Evolutionary conservation across 1,139 yeast species (phyloP).

Genomic region (Candida tetrigidarum): DNA sequence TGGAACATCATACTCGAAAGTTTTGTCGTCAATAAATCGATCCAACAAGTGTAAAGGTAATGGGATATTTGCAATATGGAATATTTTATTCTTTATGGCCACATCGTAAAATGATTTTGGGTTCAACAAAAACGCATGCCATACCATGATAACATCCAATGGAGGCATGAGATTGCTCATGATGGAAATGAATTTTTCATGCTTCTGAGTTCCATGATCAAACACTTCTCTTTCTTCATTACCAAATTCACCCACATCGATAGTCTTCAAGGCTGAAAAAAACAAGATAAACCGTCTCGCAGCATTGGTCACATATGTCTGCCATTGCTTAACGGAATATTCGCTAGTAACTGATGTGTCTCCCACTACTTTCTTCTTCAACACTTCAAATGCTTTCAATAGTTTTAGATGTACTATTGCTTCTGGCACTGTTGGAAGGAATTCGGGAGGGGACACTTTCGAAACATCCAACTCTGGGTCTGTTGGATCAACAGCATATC

Average conservation of each 20-base stretch:
- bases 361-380: constrained; percentile 23
- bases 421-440: constrained; percentile 4
- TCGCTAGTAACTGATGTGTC: constrained; percentile 13
- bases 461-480: neutral
- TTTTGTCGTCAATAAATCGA: constrained; percentile 24
- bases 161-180: constrained; percentile 27
- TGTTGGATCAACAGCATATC: neutral
- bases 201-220: constrained; percentile 3
- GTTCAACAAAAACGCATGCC: constrained; percentile 33
- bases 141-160: constrained; percentile 41
- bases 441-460: neutral
- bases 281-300: constrained; percentile 33
- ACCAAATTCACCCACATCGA: neutral
- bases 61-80: constrained; percentile 26
- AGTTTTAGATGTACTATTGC: constrained; percentile 35
- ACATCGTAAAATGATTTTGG: constrained; percentile 31
- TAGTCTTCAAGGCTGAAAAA: constrained; percentile 23
- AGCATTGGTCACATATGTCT: constrained; percentile 31
- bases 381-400: constrained; percentile 28
- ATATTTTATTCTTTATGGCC: constrained; percentile 26
- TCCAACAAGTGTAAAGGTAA: constrained; percentile 29
- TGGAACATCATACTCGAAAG: constrained; percentile 24
- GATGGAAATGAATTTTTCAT: neutral
- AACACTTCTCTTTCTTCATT: constrained; percentile 8
- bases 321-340: constrained; percentile 30